Base-by-base conservation (phyloP, 2,329 filamentous ascomycete genomes). In the Tothia fuscella region DNA sequence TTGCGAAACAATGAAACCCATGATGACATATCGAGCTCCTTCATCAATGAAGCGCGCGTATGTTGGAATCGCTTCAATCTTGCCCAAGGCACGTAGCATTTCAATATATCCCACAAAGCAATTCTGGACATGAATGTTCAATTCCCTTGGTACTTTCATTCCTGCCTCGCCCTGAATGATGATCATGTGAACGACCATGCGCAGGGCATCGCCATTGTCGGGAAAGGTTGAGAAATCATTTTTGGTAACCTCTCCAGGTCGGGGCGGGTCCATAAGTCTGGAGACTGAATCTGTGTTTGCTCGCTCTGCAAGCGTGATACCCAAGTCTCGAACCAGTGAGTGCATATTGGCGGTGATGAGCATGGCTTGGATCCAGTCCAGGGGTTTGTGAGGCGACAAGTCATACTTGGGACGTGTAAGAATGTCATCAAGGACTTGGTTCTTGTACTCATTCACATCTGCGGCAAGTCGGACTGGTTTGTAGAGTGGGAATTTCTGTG, bases 71-170 rank as follows among this genome's bases (percentile, higher is more conserved):
- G 91, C 64, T 47, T 89, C 80, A 45, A 82, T 76, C 42, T 91
- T 75, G 25, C 78, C 76, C 13, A 76, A 74, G 35, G 81, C 70
- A 32, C 83, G 77, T 28, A 98, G 64, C 46, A 82, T 79, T 51
- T 82, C 82, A 42, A 93, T 81, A 56, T 96, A 96, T 3, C 76
- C 79, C 1, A 82, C 77, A 40, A 95, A 68, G 35, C 89, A 76
- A 52, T 83, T 85, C 53, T 93, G 82, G 49, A 79, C 24, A 68
- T 61, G 22, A 69, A 64, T 36, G 66, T 61, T 42, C 25, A 28
- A 22, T 20, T 28, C 41, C 6, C 29, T 24, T 17, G 5, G 3
- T 12, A 43, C 22, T 10, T 30, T 19, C n/a, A 66, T 56, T 13
- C 68, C 69, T 13, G 82, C 63, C 35, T 69, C 71, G 51, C 78